phyloP scores from a whole-genome alignment of 176 grass and related monocot species.

The Ampelocalamus luodianensis region DNA sequence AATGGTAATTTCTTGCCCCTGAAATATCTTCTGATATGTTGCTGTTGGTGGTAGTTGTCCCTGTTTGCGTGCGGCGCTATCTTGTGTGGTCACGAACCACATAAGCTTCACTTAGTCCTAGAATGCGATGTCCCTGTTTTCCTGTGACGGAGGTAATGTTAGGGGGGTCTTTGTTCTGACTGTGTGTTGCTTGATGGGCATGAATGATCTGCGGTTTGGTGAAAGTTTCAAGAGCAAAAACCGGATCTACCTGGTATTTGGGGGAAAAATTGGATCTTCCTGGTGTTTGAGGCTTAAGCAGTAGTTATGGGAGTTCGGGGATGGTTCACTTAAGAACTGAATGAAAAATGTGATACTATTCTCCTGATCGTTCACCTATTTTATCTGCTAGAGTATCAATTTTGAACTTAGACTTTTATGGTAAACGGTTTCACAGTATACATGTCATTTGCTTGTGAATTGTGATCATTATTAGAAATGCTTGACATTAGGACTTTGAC shows the following conservation, averaged over 20 bases:
- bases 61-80: neutral
- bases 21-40: neutral
- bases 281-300: neutral
- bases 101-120: neutral
- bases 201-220: neutral
- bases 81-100: no score
- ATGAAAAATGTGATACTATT: neutral
- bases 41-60: neutral
- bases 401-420: neutral
- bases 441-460: neutral
- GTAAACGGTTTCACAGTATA: neutral
- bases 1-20: conserved; percentile 56
- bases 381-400: no score
- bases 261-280: neutral
- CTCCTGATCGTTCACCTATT: neutral
- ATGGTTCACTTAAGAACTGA: neutral
- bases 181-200: neutral
- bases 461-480: neutral
- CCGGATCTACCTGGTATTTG: neutral
- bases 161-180: neutral
- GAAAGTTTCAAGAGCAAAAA: neutral
- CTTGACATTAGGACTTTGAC: neutral
- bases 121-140: neutral
- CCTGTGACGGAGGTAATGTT: neutral
- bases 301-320: neutral